phyloP scores from a whole-genome alignment of 2,329 filamentous ascomycete genomes.

The Exophiala xenobiotica region DNA sequence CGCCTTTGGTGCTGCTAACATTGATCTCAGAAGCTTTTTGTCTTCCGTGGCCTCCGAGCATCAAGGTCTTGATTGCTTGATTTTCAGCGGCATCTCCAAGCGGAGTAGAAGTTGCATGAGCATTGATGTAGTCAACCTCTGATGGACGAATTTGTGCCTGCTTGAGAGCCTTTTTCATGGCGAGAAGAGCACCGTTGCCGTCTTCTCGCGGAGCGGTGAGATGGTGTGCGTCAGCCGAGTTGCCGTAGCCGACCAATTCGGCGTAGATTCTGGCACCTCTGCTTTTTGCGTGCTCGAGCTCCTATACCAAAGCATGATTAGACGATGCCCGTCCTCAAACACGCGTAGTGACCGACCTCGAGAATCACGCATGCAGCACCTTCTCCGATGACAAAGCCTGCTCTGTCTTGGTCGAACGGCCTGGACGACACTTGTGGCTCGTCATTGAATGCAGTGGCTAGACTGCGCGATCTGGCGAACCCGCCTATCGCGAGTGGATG shows the following conservation, averaged over 20 bases:
- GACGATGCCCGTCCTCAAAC: constrained; percentile 2
- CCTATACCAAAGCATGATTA: constrained; percentile 46
- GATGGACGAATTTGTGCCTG: constrained; percentile 68
- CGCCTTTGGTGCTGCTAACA: constrained; percentile 91
- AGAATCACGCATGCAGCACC: constrained; percentile 84
- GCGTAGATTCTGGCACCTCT: constrained; percentile 82
- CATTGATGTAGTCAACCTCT: constrained; percentile 87
- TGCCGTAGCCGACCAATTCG: constrained; percentile 83
- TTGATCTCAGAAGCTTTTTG: constrained; percentile 64
- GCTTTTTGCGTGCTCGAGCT: constrained; percentile 79
- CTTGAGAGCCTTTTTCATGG: constrained; percentile 81
- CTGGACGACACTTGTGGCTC: constrained; percentile 70
- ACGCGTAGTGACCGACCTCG: constrained; percentile 53
- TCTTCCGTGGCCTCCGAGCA: constrained; percentile 71
- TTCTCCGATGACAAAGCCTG: constrained; percentile 90
- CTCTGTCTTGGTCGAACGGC: constrained; percentile 77
- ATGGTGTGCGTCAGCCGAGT: constrained; percentile 86
- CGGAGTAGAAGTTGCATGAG: constrained; percentile 69
- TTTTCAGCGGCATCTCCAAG: constrained; percentile 89
- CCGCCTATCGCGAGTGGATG: constrained; percentile 91
- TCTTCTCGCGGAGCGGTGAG: constrained; percentile 87
- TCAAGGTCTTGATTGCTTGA: constrained; percentile 71
- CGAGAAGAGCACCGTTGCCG: constrained; percentile 74
- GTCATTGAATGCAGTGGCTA: constrained; percentile 79
- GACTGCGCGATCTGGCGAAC: constrained; percentile 81